Conservation (phyloP, 768 basidiomycete genomes). For the Tulasnella sp. region DNA sequence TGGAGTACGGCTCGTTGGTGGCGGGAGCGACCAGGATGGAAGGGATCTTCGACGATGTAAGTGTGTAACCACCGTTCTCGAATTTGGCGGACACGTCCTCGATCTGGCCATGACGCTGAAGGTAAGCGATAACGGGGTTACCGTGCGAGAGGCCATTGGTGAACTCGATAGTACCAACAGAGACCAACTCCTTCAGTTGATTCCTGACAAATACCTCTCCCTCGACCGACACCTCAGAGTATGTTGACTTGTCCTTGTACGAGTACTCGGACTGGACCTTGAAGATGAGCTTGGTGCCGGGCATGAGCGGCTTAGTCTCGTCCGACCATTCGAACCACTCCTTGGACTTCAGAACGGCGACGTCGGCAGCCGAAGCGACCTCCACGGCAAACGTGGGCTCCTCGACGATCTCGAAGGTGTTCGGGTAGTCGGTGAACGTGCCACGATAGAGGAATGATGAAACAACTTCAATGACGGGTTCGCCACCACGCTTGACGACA, state of each 20-base stretch:
- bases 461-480: conserved; percentile 83
- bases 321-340: conserved; percentile 98
- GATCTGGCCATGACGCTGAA: conserved; percentile 79
- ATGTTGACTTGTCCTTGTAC: conserved; percentile 85
- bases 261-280: conserved; percentile 74
- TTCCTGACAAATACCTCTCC: conserved; percentile 84
- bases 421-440: conserved; percentile 82
- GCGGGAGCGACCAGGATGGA: conserved; percentile 72
- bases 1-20: conserved; percentile 92
- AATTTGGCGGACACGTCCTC: conserved; percentile 71
- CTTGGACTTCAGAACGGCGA: conserved; percentile 89
- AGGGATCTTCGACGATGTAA: conserved; percentile 50
- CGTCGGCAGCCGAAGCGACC: conserved; percentile 60
- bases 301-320: conserved; percentile 59
- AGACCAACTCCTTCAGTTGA: conserved; percentile 77
- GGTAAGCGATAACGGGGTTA: conserved; percentile 87
- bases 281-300: conserved; percentile 83
- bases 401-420: conserved; percentile 89
- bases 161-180: conserved; percentile 82
- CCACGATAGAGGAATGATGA: conserved; percentile 98
- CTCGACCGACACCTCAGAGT: conserved; percentile 64
- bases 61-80: conserved; percentile 75
- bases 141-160: conserved; percentile 79
- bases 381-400: conserved; percentile 82
- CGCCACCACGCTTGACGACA: conserved; percentile 60